A percentile compares a stretch with the other conserved stretches of the same genome.
These are phyloP conservation scores for Pestalotiopsis fici DNA, from an alignment of 2,329 filamentous ascomycete genomes.

Conservation along the genomic window DNA sequence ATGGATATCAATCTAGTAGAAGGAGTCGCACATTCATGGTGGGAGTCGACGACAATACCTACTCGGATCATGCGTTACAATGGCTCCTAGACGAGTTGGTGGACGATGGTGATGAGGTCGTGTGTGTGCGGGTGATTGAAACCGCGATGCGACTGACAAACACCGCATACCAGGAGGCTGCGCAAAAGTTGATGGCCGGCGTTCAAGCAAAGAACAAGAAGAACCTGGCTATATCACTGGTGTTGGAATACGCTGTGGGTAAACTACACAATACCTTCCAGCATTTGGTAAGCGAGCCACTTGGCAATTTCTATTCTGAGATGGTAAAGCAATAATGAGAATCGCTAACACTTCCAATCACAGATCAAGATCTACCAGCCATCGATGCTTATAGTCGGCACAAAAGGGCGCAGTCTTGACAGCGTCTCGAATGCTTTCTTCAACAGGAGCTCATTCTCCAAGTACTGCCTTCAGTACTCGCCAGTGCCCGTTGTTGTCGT, in stretches of 20 bases:
- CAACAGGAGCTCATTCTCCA: constrained; percentile 79
- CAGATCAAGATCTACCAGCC: constrained; percentile 92
- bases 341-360: constrained; percentile 3
- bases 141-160: constrained; percentile 72
- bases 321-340: not conserved
- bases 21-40: constrained; percentile 88
- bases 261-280: constrained; percentile 91
- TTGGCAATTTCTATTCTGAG: not conserved
- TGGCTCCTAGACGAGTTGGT: constrained; percentile 92
- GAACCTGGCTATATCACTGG: constrained; percentile 81
- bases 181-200: constrained; percentile 70
- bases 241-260: constrained; percentile 85
- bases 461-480: constrained; percentile 92
- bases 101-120: constrained; percentile 90
- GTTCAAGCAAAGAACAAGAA: constrained; percentile 78
- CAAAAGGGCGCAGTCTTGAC: constrained; percentile 79
- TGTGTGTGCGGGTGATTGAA: constrained; percentile 86
- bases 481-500: constrained; percentile 93
- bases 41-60: constrained; percentile 86
- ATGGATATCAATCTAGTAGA: constrained; percentile 78
- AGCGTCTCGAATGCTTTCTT: constrained; percentile 85
- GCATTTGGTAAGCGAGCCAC: constrained; percentile 66
- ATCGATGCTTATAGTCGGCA: constrained; percentile 88
- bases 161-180: constrained; percentile 74
- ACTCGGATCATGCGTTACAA: constrained; percentile 88